Base-by-base conservation (phyloP, 805 yeast genomes). In the Myxozyma nipponensis region DNA sequence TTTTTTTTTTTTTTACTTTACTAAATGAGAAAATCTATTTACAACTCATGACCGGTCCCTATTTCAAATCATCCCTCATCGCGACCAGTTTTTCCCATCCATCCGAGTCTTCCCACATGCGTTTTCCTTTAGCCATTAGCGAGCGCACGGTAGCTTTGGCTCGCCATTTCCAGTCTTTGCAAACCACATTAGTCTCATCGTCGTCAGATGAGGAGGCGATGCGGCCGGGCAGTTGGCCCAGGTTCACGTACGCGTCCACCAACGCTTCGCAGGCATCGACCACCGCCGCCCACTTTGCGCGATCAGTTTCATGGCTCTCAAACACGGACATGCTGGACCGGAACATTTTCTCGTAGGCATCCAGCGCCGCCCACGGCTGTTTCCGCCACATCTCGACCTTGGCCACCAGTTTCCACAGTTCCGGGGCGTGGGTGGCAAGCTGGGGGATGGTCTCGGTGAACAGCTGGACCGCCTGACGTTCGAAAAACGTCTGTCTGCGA, bases 111-210 rank as follows among this genome's bases (percentile, higher is more conserved):
- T 85, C 90, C 96, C 96, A 89, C 56, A 76, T 76, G 22, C 73
- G 71, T 61, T 78, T 83, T 6, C 96, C 96, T 63, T 82, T 84
- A 17, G 91, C 81, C 78, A 86, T 76, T 57, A 89, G 71, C 1
- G 86, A 77, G 62, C 95, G 76, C 19, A 89, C 76, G 1, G 86
- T 72, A 15, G 85, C 76, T 55, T 82, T 76, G 1, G 95, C 82
- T 65, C 88, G 88, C 69, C 83, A 86, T 63, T 80, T 84, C 97
- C 97, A 90, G 64, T 89, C 95, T 63, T 83, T 81, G 66, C 96
- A 89, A 19, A 59, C 59, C 10, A 50, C 53, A 7, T 90, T 95
- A n/a, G 83, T 58, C 64, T 85, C 87, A 19, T 83, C 95, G 1
- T 87, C 89, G 22, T 84, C 84, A 62, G 82, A 77, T 61, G 79